Percentiles rank a stretch among this genome's conserved stretches.
Conservation (phyloP, 1,139 yeast species). For the Yamadazyma aaseri region DNA sequence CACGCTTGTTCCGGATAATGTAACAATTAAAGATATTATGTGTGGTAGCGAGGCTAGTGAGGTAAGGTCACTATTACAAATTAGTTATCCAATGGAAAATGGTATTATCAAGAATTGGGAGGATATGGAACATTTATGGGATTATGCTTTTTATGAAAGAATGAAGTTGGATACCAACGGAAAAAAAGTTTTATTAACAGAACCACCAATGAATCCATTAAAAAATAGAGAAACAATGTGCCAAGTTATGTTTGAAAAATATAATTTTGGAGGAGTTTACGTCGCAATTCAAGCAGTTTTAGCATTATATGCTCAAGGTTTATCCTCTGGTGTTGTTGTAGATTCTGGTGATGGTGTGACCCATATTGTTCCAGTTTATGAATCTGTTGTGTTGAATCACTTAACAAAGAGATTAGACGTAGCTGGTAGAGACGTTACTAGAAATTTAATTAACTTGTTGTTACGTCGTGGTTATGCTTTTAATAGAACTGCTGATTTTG, state of each 20-base stretch:
- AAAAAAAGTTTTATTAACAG: constrained; percentile 82
- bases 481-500: constrained; percentile 97
- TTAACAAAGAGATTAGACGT: constrained; percentile 90
- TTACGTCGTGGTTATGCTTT: constrained; percentile 97
- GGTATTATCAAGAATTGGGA: constrained; percentile 98
- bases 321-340: constrained; percentile 97
- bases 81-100: constrained; percentile 97
- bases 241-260: constrained; percentile 95
- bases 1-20: constrained; percentile 49
- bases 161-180: constrained; percentile 77
- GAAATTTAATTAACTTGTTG: constrained; percentile 84
- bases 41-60: constrained; percentile 96
- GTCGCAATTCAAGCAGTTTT: constrained; percentile 98
- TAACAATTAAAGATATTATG: constrained; percentile 89
- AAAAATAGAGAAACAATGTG: constrained; percentile 94
- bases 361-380: constrained; percentile 97
- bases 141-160: constrained; percentile 90
- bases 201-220: constrained; percentile 97
- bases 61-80: constrained; percentile 84
- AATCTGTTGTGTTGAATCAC: constrained; percentile 91
- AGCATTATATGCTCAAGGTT: constrained; percentile 95
- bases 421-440: constrained; percentile 97
- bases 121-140: constrained; percentile 98
- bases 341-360: constrained; percentile 91
- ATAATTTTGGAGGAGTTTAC: constrained; percentile 92